Conservation (phyloP, 495 filamentous ascomycete genomes). For the Annulohypoxylon moriforme region DNA sequence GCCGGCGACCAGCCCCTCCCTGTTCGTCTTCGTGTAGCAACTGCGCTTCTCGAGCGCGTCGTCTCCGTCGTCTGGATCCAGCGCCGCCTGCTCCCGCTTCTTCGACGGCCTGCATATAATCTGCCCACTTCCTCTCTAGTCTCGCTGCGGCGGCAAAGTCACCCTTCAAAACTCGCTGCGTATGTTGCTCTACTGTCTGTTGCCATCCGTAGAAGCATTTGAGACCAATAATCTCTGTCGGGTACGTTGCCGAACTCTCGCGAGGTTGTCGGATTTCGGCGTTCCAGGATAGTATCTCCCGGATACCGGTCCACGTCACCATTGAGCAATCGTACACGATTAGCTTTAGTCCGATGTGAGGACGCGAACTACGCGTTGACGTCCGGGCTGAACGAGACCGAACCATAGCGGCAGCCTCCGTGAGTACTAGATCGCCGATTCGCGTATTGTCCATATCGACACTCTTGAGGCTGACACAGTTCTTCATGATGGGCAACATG, state of each 20-base stretch:
- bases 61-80: conserved; percentile 71
- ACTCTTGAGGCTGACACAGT: conserved; percentile 72
- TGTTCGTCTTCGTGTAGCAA: conserved; percentile 81
- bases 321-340: conserved; percentile 90
- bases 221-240: conserved; percentile 80
- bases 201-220: conserved; percentile 98
- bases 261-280: conserved; percentile 66
- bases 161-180: conserved; percentile 80
- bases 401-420: conserved; percentile 83
- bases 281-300: conserved; percentile 86
- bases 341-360: conserved; percentile 74
- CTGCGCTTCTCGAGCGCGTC: conserved; percentile 81
- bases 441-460: conserved; percentile 96
- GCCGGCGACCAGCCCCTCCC: conserved; percentile 65
- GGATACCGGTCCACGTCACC: conserved; percentile 92
- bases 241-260: conserved; percentile 61
- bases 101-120: conserved; percentile 91
- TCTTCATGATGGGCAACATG: conserved; percentile 84
- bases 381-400: conserved; percentile 70
- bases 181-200: conserved; percentile 92
- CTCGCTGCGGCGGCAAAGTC: conserved; percentile 75
- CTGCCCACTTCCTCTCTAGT: conserved; percentile 90
- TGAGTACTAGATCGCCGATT: conserved; percentile 85
- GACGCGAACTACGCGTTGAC: conserved; percentile 51
- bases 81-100: conserved; percentile 76